Evolutionary conservation across 768 basidiomycete species (phyloP).

Genomic region (Gelatoporia subvermispora): DNA sequence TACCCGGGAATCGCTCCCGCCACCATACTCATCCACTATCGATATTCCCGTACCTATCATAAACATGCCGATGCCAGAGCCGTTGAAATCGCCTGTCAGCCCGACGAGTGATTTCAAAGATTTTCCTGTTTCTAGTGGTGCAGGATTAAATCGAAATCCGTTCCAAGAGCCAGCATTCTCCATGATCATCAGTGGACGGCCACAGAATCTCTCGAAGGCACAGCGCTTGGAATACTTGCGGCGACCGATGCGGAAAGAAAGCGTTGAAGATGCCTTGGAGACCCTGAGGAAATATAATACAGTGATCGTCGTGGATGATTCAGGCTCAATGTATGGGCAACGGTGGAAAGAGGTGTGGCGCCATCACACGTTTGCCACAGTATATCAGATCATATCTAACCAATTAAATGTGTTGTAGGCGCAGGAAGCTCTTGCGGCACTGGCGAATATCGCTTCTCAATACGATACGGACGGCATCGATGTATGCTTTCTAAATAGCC

Average conservation of each 20-base stretch:
- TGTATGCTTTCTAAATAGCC: conserved; percentile 51
- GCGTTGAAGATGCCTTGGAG: conserved; percentile 24
- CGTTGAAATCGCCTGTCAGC: too few relatives aligned
- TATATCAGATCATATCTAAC: neutral
- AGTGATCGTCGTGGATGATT: conserved; percentile 58
- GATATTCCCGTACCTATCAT: too few relatives aligned
- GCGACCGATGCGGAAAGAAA: conserved; percentile 13
- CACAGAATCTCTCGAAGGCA: neutral
- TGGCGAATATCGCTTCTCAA: conserved; percentile 42
- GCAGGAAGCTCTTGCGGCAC: conserved; percentile 37
- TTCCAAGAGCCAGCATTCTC: neutral
- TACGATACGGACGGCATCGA: conserved; percentile 62
- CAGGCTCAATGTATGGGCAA: conserved; percentile 45
- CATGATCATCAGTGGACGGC: conserved; percentile 1
- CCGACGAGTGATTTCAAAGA: too few relatives aligned
- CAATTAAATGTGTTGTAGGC: conserved; percentile 29
- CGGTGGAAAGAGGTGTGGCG: conserved; percentile 47
- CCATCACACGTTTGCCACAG: neutral
- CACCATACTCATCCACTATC: too few relatives aligned
- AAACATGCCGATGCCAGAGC: too few relatives aligned
- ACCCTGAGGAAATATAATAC: conserved; percentile 48
- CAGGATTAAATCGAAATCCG: conserved; percentile 4
- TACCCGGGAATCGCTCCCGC: too few relatives aligned
- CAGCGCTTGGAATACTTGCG: conserved; percentile 9
- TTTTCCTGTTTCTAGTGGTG: neutral